Evolutionary conservation across 306 rosid genomes (phyloP).

Genomic region (Abrus precatorius): DNA sequence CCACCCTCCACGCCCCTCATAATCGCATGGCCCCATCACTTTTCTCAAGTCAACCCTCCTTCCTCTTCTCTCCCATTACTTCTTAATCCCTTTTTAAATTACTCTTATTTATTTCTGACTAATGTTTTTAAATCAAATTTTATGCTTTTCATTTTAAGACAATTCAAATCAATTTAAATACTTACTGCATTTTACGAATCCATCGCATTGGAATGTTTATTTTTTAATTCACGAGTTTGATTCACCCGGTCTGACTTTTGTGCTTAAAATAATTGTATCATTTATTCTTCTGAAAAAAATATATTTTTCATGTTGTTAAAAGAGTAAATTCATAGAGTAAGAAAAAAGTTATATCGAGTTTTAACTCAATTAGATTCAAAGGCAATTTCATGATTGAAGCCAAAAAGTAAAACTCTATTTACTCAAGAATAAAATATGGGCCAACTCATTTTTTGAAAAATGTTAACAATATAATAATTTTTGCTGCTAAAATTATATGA

Average conservation of each 20-base stretch:
- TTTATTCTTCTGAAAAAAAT: neutral
- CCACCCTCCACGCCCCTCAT: neutral
- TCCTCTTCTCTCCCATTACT: neutral
- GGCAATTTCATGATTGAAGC: neutral
- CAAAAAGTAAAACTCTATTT: neutral
- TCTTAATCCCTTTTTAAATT: neutral
- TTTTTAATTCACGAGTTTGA: too few species aligned
- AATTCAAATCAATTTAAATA: neutral
- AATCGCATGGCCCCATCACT: slow-evolving; percentile 34
- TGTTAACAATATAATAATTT: neutral
- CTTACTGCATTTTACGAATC: neutral
- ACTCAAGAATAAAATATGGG: neutral
- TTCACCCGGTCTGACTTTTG: neutral
- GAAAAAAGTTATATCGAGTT: neutral
- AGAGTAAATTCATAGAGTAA: neutral
- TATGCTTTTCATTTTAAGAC: neutral
- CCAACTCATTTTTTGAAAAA: neutral
- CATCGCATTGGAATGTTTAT: neutral
- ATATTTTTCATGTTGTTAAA: neutral
- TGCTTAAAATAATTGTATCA: neutral
- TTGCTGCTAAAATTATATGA: neutral
- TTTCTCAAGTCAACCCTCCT: slow-evolving; percentile 33
- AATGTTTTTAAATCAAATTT: too few species aligned
- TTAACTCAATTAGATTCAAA: neutral
- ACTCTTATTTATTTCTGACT: too few species aligned